A percentile compares a stretch with the other conserved stretches of the same genome.
Conservation (phyloP, 768 basidiomycete genomes). For the Termitomyces sp. region DNA sequence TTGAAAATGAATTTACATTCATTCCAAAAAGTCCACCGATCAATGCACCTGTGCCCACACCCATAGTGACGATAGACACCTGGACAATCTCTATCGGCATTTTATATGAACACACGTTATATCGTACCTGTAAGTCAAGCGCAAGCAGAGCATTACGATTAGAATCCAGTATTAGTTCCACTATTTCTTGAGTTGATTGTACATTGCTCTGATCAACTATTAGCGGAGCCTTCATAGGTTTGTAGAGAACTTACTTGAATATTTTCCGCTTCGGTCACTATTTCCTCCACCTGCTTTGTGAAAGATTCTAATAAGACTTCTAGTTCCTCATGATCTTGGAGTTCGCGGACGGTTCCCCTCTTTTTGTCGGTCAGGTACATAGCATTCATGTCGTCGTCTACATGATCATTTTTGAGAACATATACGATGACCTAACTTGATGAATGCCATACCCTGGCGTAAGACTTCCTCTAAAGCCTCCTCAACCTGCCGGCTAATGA, state of each 20-base stretch:
- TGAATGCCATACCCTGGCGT: constrained; percentile 58
- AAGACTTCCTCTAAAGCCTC: constrained; percentile 89
- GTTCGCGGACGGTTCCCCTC: constrained; percentile 48
- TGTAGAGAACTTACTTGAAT: constrained; percentile 53
- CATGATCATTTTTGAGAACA: constrained; percentile 1
- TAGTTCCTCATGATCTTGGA: constrained; percentile 86
- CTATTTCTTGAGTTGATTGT: constrained; percentile 96
- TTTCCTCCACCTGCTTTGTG: constrained; percentile 94
- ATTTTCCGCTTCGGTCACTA: constrained; percentile 88
- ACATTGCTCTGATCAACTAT: constrained; percentile 67
- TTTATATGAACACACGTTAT: not conserved
- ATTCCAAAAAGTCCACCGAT: constrained; percentile 92
- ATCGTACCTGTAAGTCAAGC: constrained; percentile 76
- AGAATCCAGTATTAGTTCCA: constrained; percentile 92
- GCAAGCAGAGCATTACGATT: constrained; percentile 91
- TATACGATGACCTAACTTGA: not conserved
- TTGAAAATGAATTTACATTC: constrained; percentile 60
- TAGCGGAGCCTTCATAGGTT: not conserved
- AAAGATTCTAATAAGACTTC: constrained; percentile 94
- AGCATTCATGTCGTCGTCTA: constrained; percentile 90
- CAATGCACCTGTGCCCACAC: constrained; percentile 85
- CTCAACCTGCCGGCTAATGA: constrained; percentile 53
- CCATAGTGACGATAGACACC: constrained; percentile 94
- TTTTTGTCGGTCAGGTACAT: constrained; percentile 94
- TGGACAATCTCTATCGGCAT: constrained; percentile 20